A percentile compares a stretch with the other conserved stretches of the same genome.
These are phyloP conservation scores for Shiraia bambusicola DNA, from an alignment of 2,329 filamentous ascomycete species.

Conservation along the genomic window DNA sequence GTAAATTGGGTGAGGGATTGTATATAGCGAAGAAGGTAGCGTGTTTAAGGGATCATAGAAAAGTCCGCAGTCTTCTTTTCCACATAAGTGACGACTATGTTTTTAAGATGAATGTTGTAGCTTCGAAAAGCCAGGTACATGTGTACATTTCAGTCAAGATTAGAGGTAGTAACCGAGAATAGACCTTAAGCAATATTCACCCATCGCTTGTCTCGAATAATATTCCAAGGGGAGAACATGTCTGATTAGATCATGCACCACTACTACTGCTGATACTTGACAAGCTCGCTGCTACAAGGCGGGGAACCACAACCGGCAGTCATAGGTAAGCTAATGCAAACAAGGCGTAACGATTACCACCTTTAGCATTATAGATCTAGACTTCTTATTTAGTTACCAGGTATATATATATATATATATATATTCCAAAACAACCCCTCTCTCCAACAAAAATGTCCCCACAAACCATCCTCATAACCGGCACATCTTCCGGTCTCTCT, in stretches of 20 bases:
- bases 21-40: neutral
- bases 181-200: no score
- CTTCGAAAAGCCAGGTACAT: no score
- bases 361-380: neutral
- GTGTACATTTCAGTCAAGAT: no score
- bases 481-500: slow-evolving; percentile 92
- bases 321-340: slow-evolving; percentile 13
- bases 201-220: no score
- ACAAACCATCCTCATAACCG: slow-evolving; percentile 80
- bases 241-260: no score
- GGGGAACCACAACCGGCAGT: slow-evolving; percentile 13
- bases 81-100: slow-evolving; percentile 55
- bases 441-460: slow-evolving; percentile 1
- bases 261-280: no score
- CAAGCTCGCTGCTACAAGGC: slow-evolving; percentile 1
- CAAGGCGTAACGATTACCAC: neutral
- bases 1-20: neutral
- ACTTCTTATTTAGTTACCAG: no score
- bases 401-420: no score
- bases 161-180: no score
- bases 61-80: slow-evolving; percentile 54
- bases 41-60: slow-evolving; percentile 58
- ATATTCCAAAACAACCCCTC: neutral
- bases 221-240: no score
- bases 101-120: neutral